Evolutionary conservation across 768 basidiomycete genomes (phyloP).

Genomic region (Leccinum incarnatum): DNA sequence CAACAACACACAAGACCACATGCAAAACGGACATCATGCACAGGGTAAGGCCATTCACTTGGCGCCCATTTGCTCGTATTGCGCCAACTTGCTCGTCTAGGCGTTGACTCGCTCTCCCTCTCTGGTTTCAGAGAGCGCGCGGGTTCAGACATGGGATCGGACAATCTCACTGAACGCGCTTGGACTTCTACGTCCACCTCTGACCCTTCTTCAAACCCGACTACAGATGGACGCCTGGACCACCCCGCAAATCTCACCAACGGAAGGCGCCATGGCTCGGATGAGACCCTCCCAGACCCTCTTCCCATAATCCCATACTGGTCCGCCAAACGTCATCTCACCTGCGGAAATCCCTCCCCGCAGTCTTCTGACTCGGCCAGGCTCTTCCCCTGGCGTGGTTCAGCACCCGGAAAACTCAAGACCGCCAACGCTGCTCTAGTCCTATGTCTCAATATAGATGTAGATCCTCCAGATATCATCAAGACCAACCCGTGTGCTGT

Average conservation of each 20-base stretch:
- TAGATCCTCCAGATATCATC: slow-evolving; percentile 95
- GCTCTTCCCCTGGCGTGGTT: slow-evolving; percentile 75
- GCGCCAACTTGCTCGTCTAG: slow-evolving; percentile 14
- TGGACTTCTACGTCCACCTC: slow-evolving; percentile 49
- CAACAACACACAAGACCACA: slow-evolving; percentile 8
- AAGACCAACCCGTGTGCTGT: slow-evolving; percentile 96
- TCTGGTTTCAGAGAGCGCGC: slow-evolving; percentile 17
- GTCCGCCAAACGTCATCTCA: slow-evolving; percentile 88
- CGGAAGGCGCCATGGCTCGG: slow-evolving; percentile 41
- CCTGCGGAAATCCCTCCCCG: slow-evolving; percentile 82
- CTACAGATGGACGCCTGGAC: slow-evolving; percentile 28
- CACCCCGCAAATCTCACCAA: slow-evolving; percentile 33
- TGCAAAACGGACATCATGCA: slow-evolving; percentile 31
- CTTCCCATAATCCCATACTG: slow-evolving; percentile 75
- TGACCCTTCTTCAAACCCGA: slow-evolving; percentile 44
- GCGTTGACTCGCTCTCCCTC: slow-evolving; percentile 13
- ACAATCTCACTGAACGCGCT: slow-evolving; percentile 54
- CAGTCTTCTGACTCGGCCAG: slow-evolving; percentile 63
- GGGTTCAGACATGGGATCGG: slow-evolving; percentile 40
- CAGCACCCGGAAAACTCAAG: slow-evolving; percentile 81
- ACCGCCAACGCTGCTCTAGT: slow-evolving; percentile 87
- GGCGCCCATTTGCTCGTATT: not conserved
- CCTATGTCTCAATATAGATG: slow-evolving; percentile 93
- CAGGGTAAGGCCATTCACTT: slow-evolving; percentile 20
- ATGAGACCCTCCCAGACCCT: slow-evolving; percentile 44